Conservation (phyloP, 176 grass and related monocot genomes). For the Thinopyrum elongatum region DNA sequence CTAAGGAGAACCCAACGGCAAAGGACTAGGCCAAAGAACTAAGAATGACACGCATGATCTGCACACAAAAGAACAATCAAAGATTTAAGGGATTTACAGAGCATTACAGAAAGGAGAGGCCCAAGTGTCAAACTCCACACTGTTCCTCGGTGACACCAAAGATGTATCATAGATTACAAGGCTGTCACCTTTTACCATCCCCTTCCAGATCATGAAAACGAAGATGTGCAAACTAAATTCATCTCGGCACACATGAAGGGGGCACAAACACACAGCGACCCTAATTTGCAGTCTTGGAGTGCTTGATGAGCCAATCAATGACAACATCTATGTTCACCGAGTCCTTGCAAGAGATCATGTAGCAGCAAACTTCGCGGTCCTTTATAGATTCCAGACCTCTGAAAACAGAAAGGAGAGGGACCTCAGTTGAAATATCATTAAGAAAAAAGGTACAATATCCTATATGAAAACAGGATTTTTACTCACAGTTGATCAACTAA, state of each 20-base stretch:
- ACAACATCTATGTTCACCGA: slow-evolving; percentile 92
- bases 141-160: slow-evolving; percentile 20
- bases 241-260: slow-evolving; percentile 32
- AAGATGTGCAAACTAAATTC: slow-evolving; percentile 34
- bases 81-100: slow-evolving; percentile 59
- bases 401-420: slow-evolving; percentile 28
- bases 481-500: slow-evolving; percentile 94
- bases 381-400: slow-evolving; percentile 81
- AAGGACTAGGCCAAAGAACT: background rate
- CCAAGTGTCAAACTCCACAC: slow-evolving; percentile 20
- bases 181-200: background rate
- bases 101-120: slow-evolving; percentile 28
- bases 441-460: background rate
- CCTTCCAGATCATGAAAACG: slow-evolving; percentile 30
- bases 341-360: slow-evolving; percentile 99
- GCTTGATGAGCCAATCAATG: slow-evolving; percentile 99
- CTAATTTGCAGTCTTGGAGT: slow-evolving; percentile 78
- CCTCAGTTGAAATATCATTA: slow-evolving; percentile 31
- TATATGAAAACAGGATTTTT: background rate
- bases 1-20: background rate
- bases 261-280: slow-evolving; percentile 18
- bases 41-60: background rate
- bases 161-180: slow-evolving; percentile 43
- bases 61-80: slow-evolving; percentile 33
- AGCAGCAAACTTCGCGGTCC: slow-evolving; percentile 87